phyloP scores from a whole-genome alignment of 2,329 filamentous ascomycete genomes.

The Colletotrichum ledebouriae region DNA sequence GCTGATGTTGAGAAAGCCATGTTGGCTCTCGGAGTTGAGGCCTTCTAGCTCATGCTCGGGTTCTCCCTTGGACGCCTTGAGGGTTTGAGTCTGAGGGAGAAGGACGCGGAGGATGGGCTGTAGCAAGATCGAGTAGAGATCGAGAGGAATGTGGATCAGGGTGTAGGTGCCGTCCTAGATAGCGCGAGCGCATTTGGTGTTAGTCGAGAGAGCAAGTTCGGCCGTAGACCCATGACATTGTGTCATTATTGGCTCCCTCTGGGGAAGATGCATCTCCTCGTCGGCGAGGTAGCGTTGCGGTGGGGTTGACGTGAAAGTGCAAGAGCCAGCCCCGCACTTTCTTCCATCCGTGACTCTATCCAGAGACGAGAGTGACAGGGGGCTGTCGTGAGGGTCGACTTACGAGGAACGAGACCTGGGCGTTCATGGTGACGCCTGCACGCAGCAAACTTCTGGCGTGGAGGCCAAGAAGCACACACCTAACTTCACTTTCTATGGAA shows the following conservation, averaged over 20 bases:
- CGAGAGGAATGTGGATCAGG: constrained; percentile 89
- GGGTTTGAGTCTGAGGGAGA: constrained; percentile 71
- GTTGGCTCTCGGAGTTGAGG: constrained; percentile 66
- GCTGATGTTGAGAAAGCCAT: constrained; percentile 93
- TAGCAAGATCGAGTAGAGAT: constrained; percentile 82
- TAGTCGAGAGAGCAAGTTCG: constrained; percentile 18
- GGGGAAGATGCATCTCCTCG: constrained; percentile 20
- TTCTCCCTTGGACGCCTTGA: constrained; percentile 53
- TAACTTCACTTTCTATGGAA: neutral
- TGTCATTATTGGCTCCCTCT: neutral
- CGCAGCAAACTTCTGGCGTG: constrained; percentile 13
- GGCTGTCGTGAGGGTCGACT: constrained; percentile 47
- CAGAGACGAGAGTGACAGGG: constrained; percentile 15
- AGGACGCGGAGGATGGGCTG: constrained; percentile 90
- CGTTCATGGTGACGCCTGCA: constrained; percentile 61
- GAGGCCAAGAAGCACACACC: constrained; percentile 21
- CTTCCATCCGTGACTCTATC: constrained; percentile 16
- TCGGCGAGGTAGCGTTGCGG: constrained; percentile 15
- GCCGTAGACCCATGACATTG: neutral
- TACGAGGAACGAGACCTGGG: constrained; percentile 70
- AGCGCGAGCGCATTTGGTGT: constrained; percentile 18
- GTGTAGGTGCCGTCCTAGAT: constrained; percentile 85
- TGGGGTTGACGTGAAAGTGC: constrained; percentile 3
- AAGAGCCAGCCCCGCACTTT: constrained; percentile 34
- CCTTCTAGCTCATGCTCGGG: constrained; percentile 59